Percentiles rank a stretch among this genome's conserved stretches.
Conservation (phyloP, 768 basidiomycete species). For the Tricholoma sp. region DNA sequence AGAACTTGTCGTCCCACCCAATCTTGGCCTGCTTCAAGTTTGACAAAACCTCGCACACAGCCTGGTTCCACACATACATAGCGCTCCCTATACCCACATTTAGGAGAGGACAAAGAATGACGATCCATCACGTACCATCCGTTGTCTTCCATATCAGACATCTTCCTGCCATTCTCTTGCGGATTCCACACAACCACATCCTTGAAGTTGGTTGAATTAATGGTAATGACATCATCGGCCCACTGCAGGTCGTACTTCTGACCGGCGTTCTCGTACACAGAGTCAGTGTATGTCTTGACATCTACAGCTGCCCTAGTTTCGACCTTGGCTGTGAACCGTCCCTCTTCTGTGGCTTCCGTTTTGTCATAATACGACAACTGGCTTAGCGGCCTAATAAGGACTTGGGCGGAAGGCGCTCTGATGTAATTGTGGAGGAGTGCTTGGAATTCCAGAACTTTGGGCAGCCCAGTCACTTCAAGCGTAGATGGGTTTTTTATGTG, state of each 20-base stretch:
- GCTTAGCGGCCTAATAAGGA: slow-evolving; percentile 60
- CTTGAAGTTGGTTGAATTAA: background rate
- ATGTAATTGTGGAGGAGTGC: slow-evolving; percentile 92
- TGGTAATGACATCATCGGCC: background rate
- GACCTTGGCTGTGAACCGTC: slow-evolving; percentile 24
- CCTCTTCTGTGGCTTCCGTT: slow-evolving; percentile 53
- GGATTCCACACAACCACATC: background rate
- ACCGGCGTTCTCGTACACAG: background rate
- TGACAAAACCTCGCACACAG: slow-evolving; percentile 4
- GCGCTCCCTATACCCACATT: background rate
- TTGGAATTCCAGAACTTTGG: slow-evolving; percentile 73
- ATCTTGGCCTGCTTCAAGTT: slow-evolving; percentile 53
- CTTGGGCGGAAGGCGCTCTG: slow-evolving; percentile 52
- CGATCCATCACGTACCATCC: background rate
- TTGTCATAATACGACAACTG: slow-evolving; percentile 76
- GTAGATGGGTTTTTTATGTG: slow-evolving; percentile 71
- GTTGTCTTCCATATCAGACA: background rate
- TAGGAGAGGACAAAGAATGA: background rate
- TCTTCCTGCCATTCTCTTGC: background rate
- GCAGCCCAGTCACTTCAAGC: slow-evolving; percentile 24
- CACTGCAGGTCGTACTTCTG: background rate
- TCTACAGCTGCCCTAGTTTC: slow-evolving; percentile 1
- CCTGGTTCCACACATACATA: slow-evolving; percentile 1
- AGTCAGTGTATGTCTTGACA: background rate
- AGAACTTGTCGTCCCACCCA: slow-evolving; percentile 79